phyloP scores from a whole-genome alignment of 305 asterid genomes.

The Fraxinus xanthoxyloides region DNA sequence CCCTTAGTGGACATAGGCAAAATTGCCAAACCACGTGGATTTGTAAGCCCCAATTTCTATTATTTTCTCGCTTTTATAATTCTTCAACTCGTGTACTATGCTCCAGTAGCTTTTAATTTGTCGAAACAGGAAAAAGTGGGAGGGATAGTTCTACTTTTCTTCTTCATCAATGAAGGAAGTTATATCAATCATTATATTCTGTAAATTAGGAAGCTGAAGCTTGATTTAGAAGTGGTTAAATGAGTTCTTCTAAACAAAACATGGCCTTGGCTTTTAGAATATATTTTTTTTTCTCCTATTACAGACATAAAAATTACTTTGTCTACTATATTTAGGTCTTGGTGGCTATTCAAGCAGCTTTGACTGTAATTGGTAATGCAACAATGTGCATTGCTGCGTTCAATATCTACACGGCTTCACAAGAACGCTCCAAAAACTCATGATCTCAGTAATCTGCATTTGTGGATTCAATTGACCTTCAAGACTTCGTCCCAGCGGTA shows the following conservation, averaged over 20 bases:
- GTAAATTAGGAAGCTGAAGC: not conserved
- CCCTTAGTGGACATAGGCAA: not conserved
- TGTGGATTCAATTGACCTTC: conserved; percentile 1
- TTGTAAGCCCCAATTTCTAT: not conserved
- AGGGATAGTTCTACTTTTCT: not conserved
- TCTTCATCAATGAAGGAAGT: not conserved
- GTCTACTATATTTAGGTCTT: conserved; percentile 44
- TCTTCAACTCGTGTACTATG: not conserved
- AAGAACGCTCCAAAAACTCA: conserved; percentile 46
- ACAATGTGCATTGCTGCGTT: conserved; percentile 94
- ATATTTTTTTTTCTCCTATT: not conserved
- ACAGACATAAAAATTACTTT: not conserved
- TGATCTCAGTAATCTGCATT: conserved; percentile 24
- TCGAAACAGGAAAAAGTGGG: not conserved
- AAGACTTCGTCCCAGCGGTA: conserved; percentile 12
- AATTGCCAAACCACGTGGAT: not conserved
- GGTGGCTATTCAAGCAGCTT: conserved; percentile 91
- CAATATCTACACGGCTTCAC: conserved; percentile 61
- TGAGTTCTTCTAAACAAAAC: not conserved
- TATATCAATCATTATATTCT: not conserved
- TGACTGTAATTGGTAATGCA: conserved; percentile 75
- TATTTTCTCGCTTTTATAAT: not conserved
- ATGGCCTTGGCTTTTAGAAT: not conserved
- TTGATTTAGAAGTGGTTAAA: not conserved
- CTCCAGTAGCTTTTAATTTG: not conserved